Base-by-base conservation (phyloP, 768 basidiomycete genomes). In the Boletellus sp. region DNA sequence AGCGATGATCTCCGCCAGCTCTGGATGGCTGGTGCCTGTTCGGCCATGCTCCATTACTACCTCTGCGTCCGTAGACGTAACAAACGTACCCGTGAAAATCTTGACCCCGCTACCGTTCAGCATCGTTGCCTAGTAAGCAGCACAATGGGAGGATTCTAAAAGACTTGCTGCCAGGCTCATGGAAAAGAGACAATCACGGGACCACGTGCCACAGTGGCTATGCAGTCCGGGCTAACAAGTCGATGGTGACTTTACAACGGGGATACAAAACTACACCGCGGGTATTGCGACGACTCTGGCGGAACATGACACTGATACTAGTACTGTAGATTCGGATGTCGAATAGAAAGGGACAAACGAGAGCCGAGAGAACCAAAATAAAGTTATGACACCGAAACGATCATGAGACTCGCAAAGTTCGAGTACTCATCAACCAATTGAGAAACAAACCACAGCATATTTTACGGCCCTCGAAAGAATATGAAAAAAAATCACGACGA, bases 1-100 rank as follows among this genome's bases (percentile, higher is more conserved):
- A 56, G 93, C 89, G 66, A 98, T 91, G 61, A 91, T 86, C 69
- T 94, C 87, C 32, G 94, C 94, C 57, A 98, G 79, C 71, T 93
- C 90, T 47, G 94, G 92, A 71, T 98, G 95, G 72, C 90, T 93
- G 32, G 92, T 94, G 54, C 94, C 94, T 95, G 53, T 50, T 45
- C 32, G n/a, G 12, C 40, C 45, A 23, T 47, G 20, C 23, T n/a
- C 36, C 32, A 37, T 55, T 13, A 53, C 34, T 19, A 19, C 44
- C 36, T 45, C 40, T 32, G 45, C 16, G 0, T n/a, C 13, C 34
- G 50, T 17, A 51, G 37, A 35, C 17, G 38, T 36, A n/a, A 39
- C 34, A 9, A 33, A 67, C 77, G 46, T 52, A 81, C 79, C 79
- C n/a, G 78, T 72, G 57, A 80, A 80, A 51, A 80, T 73, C 61